Conservation (phyloP, 331 rosid species). For the Pyrus hybrid region DNA sequence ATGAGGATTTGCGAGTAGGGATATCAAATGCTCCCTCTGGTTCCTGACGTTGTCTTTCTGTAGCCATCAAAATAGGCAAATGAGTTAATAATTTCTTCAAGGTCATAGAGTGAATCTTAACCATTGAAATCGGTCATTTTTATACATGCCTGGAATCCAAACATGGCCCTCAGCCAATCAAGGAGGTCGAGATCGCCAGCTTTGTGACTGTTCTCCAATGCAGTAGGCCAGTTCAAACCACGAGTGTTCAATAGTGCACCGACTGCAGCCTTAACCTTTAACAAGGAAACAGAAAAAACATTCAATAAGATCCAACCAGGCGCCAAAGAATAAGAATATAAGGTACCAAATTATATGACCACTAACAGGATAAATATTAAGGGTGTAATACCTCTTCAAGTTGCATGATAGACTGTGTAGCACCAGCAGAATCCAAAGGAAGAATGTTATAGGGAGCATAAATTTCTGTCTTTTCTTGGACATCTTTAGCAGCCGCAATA, state of each 20-base stretch:
- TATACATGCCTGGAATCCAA: constrained; percentile 80
- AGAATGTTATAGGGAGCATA: constrained; percentile 89
- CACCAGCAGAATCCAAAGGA: constrained; percentile 94
- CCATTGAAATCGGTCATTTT: not conserved
- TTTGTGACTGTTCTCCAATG: constrained; percentile 71
- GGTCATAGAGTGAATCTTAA: not conserved
- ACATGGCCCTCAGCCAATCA: constrained; percentile 96
- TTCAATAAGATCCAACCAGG: constrained; percentile 19
- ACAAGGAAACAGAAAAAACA: constrained; percentile 16
- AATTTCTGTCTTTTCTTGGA: constrained; percentile 86
- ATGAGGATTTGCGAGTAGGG: constrained; percentile 82
- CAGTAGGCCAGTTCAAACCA: constrained; percentile 85
- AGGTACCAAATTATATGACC: not conserved
- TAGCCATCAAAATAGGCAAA: constrained; percentile 28
- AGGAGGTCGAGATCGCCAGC: constrained; percentile 77
- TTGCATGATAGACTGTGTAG: constrained; percentile 83
- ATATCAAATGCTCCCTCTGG: constrained; percentile 88
- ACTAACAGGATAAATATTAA: not conserved
- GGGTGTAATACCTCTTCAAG: constrained; percentile 65
- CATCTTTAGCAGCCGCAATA: constrained; percentile 94
- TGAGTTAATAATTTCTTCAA: constrained; percentile 2
- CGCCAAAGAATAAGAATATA: constrained; percentile 5
- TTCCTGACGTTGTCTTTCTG: constrained; percentile 93
- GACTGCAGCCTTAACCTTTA: constrained; percentile 82
- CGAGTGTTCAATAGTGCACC: constrained; percentile 68